A percentile compares a stretch with the other conserved stretches of the same genome.
Evolutionary conservation across 2,329 filamentous ascomycete genomes (phyloP).

Genomic region (Clarireedia sp.): DNA sequence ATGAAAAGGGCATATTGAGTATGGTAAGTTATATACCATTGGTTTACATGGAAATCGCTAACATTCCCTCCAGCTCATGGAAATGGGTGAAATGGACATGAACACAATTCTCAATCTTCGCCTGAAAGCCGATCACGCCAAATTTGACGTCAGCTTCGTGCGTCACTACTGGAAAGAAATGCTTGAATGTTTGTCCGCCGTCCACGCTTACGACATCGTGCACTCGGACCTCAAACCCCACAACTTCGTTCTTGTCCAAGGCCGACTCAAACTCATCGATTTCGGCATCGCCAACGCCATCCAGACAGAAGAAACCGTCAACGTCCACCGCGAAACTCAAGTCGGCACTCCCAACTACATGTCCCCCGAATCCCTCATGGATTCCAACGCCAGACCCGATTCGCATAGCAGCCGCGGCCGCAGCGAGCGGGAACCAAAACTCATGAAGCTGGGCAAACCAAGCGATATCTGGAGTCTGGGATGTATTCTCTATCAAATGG

Average conservation of each 20-base stretch:
- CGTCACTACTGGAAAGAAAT: conserved; percentile 99
- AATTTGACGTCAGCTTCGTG: conserved; percentile 81
- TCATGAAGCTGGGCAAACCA: conserved; percentile 94
- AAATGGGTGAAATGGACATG: conserved; percentile 90
- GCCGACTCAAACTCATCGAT: conserved; percentile 89
- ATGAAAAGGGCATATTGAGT: conserved; percentile 80
- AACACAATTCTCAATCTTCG: conserved; percentile 73
- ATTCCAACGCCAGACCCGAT: conserved; percentile 56
- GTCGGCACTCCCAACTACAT: conserved; percentile 98
- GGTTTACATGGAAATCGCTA: background rate
- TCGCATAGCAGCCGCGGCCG: conserved; percentile 11
- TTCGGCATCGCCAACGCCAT: conserved; percentile 98
- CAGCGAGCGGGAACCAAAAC: conserved; percentile 46
- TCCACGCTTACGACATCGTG: conserved; percentile 86
- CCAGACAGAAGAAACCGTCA: conserved; percentile 89
- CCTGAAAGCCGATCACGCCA: conserved; percentile 62
- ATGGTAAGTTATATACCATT: conserved; percentile 48
- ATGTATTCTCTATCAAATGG: conserved; percentile 96
- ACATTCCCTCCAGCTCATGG: conserved; percentile 65
- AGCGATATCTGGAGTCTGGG: conserved; percentile 94
- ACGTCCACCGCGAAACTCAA: conserved; percentile 92
- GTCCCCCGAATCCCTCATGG: conserved; percentile 89
- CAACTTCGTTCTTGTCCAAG: conserved; percentile 90
- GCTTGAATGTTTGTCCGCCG: conserved; percentile 86
- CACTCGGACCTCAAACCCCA: conserved; percentile 96